Evolutionary conservation across 352 stramenopile species (phyloP), one percentile per base, ranked within the genome.

Genomic region (Blastocystis sp.): DNA sequence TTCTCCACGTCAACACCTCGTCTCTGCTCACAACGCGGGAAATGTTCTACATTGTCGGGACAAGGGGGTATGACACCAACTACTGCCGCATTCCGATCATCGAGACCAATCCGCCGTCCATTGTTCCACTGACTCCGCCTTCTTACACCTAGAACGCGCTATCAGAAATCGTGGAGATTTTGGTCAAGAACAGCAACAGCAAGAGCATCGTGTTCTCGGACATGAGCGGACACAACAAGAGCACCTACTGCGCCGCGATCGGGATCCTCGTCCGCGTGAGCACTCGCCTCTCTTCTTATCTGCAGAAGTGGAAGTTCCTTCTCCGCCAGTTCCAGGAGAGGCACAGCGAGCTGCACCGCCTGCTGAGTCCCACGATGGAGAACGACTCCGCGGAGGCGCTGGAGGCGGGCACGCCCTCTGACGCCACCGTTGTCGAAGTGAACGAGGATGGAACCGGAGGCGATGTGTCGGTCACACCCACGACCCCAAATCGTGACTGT

Each of bases 181-280:
- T 85, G 3, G 41, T 85, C 0, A 67, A 66, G 13, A 85, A 85
- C 41, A 85, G 74, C 51, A 85, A 50, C n/a, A 45, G 26, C 12
- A 85, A 85, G 55, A 67, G 45, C 45, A 85, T 85, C 35, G 60
- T 85, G 6, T 85, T 85, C 26, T 69, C 74, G 21, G 74, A 85
- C 50, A 85, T 85, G 74, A 85, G 45, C 13, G 74, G 74, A 35
- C 74, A 69, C 24, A 85, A 85, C 51, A 85, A 85, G 55, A 59
- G 41, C 35, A 4, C 66, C 10, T 85, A 67, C 45, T 85, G 74
- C 50, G 19, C 74, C 6, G 31, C 45, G 16, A 55, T 85, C 21
- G 74, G 51, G 24, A 85, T 85, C 51, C n/a, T 85, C 19, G 24
- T 85, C 31, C 74, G 74, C 19, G 74, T 85, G 16, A 6, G n/a